Evolutionary conservation across 2,329 filamentous ascomycete genomes (phyloP), one percentile per base, ranked within the genome.

Genomic region (Helicocarpus griseus): DNA sequence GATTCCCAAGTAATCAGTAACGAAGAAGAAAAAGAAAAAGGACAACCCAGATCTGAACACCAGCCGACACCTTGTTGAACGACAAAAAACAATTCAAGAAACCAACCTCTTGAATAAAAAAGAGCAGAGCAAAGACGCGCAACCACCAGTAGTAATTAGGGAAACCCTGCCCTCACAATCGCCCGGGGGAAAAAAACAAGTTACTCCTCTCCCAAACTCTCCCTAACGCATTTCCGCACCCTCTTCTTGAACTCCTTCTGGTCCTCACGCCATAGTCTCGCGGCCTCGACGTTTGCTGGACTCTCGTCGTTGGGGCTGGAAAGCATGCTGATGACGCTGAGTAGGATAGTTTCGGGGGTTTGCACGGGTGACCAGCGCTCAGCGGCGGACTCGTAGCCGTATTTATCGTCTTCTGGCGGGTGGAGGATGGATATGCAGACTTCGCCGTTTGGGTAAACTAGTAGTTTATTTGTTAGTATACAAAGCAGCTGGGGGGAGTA

Each of bases 381-480:
- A 28, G 82, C 78, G 14, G 89, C 90, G 24, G 80, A 80, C 70
- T 98, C 93, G 73, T 98, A 98, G 49, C 91, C 91, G 70, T 87
- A 93, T 65, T 87, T 83, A 65, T 98, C 93, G 64, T 96, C 90
- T 72, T 88, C 90, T 4, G 93, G 91, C 11, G 91, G 87, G 69
- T 98, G 93, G 39, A 98, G 78, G 72, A 98, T 98, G 40, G 87
- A 94, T 68, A 98, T 97, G 77, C 93, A 98, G 53, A 98, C 87
- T 58, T 85, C 82, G 62, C 93, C 93, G 64, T 81, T 82, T 6
- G 81, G 74, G 73, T 96, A 97, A 66, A 98, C 81, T 81, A 31
- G 13, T 13, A 36, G 17, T 11, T 19, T 41, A 7, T 9, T 51
- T 36, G 53, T 49, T 40, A 53, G 54, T 49, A 40, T 22, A n/a